Evolutionary conservation across 192 early-diverging fungal species (phyloP).

Genomic region (Linnemannia hyalina): DNA sequence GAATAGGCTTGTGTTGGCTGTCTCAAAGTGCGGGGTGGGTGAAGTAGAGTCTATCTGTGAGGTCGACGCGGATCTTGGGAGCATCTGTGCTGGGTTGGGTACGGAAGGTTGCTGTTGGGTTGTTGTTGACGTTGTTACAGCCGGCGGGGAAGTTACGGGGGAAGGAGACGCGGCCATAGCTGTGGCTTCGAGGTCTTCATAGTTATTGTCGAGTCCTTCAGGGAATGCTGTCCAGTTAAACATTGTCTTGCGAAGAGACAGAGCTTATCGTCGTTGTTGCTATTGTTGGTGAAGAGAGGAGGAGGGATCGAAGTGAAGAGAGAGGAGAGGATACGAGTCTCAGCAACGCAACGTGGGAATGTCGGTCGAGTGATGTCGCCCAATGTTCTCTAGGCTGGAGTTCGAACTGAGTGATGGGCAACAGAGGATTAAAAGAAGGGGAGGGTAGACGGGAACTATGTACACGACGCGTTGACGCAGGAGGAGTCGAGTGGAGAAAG

Average conservation of each 20-base stretch:
- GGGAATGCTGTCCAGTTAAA: slow-evolving; percentile 48
- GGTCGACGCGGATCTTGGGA: slow-evolving; percentile 45
- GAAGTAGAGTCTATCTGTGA: slow-evolving; percentile 35
- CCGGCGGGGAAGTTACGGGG: background rate
- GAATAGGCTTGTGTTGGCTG: background rate
- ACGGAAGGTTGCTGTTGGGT: background rate
- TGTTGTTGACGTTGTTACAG: slow-evolving; percentile 2
- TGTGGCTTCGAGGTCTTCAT: slow-evolving; percentile 39
- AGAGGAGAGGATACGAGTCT: background rate
- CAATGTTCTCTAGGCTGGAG: background rate
- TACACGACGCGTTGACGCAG: background rate
- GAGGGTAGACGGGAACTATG: background rate
- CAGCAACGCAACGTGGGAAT: background rate
- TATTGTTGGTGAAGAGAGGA: background rate
- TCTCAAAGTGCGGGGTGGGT: slow-evolving; percentile 21
- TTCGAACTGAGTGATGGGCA: background rate
- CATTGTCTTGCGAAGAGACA: slow-evolving; percentile 15
- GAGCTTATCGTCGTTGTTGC: background rate
- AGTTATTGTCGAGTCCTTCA: slow-evolving; percentile 52
- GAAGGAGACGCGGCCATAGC: slow-evolving; percentile 20
- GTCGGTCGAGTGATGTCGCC: background rate
- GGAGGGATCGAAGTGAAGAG: background rate
- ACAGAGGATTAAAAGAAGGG: background rate
- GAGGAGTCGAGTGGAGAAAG: background rate
- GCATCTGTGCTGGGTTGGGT: slow-evolving; percentile 16